Percentiles rank a stretch among this genome's conserved stretches.
Conservation (phyloP, 192 early-diverging fungal species). For the Coemansia sp. region DNA sequence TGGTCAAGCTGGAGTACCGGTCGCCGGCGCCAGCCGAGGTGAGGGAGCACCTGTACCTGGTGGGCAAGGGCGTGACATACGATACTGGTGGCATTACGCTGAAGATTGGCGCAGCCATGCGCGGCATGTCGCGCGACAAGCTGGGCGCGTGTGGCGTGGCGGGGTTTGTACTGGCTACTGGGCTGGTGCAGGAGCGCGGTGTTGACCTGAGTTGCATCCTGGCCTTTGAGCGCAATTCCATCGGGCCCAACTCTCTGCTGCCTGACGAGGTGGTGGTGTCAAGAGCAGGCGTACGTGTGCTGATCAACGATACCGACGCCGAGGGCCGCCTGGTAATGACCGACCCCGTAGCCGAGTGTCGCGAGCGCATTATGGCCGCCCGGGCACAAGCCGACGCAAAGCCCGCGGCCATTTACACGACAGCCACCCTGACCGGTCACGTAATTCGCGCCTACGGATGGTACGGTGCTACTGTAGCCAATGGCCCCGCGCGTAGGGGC, state of each 20-base stretch:
- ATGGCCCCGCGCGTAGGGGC: conserved; percentile 68
- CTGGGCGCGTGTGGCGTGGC: conserved; percentile 80
- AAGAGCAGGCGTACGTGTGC: conserved; percentile 71
- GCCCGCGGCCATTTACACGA: conserved; percentile 66
- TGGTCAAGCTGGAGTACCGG: conserved; percentile 57
- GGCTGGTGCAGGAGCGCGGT: conserved; percentile 58
- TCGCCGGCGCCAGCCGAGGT: conserved; percentile 67
- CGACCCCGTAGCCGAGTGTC: conserved; percentile 70
- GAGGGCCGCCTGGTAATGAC: conserved; percentile 91
- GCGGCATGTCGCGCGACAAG: conserved; percentile 90
- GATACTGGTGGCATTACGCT: conserved; percentile 89
- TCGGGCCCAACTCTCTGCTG: conserved; percentile 77
- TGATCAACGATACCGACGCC: conserved; percentile 85
- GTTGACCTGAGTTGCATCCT: conserved; percentile 70
- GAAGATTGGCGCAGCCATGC: conserved; percentile 77
- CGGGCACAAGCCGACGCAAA: conserved; percentile 47
- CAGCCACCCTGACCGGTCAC: conserved; percentile 85
- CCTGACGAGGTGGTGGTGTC: conserved; percentile 79
- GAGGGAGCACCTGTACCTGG: conserved; percentile 75
- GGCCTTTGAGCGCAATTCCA: conserved; percentile 78
- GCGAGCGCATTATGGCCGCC: conserved; percentile 67
- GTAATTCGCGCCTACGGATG: conserved; percentile 72
- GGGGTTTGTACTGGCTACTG: conserved; percentile 76
- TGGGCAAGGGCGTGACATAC: conserved; percentile 89
- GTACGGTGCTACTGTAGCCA: conserved; percentile 74